phyloP scores from a whole-genome alignment of 805 yeast species.

The Kuraishia cidri region DNA sequence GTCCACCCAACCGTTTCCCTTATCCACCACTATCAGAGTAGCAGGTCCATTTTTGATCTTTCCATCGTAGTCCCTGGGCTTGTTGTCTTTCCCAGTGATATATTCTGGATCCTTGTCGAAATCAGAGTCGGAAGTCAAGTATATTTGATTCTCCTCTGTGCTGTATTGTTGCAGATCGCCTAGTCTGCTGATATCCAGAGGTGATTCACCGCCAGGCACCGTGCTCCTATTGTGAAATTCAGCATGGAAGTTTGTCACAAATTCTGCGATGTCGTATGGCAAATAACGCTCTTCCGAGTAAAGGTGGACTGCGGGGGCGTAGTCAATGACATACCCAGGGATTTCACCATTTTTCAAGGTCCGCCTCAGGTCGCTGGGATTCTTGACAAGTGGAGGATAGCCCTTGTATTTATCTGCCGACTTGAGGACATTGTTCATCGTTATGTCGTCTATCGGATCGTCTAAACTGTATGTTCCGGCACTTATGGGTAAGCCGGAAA shows the following conservation, averaged over 20 bases:
- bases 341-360: slow-evolving; percentile 43
- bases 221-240: slow-evolving; percentile 39
- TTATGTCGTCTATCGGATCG: slow-evolving; percentile 1
- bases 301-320: slow-evolving; percentile 73
- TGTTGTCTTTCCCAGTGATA: slow-evolving; percentile 66
- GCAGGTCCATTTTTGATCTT: slow-evolving; percentile 73
- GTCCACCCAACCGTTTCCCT: slow-evolving; percentile 92
- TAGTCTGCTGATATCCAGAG: slow-evolving; percentile 20
- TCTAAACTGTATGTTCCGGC: too few relatives aligned
- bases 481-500: too few relatives aligned
- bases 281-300: slow-evolving; percentile 84
- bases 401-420: slow-evolving; percentile 11
- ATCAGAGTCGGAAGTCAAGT: slow-evolving; percentile 59
- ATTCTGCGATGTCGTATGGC: slow-evolving; percentile 74
- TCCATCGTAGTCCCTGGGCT: slow-evolving; percentile 68
- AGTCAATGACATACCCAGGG: slow-evolving; percentile 54
- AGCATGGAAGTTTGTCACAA: slow-evolving; percentile 56
- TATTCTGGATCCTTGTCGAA: slow-evolving; percentile 72
- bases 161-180: slow-evolving; percentile 21
- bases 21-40: slow-evolving; percentile 73
- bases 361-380: slow-evolving; percentile 24
- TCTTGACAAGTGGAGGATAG: slow-evolving; percentile 24
- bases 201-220: slow-evolving; percentile 14
- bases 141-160: slow-evolving; percentile 28
- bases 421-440: slow-evolving; percentile 5